A percentile compares a stretch with the other conserved stretches of the same genome.
phyloP scores from a whole-genome alignment of 495 filamentous ascomycete genomes.

The Stereocaulon alpinum region DNA sequence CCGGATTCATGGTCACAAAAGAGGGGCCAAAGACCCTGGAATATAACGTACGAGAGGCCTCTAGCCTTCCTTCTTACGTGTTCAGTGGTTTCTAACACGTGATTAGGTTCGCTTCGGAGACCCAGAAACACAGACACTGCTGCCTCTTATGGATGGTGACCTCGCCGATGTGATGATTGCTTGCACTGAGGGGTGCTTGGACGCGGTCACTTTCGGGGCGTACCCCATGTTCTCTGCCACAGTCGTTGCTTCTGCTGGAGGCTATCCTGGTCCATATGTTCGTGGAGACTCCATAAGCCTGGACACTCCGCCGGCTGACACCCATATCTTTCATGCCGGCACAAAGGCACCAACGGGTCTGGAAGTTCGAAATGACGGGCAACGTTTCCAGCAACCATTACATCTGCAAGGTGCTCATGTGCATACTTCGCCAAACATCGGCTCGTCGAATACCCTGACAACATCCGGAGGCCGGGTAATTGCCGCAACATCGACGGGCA shows the following conservation, averaged over 20 bases:
- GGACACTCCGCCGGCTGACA: slow-evolving; percentile 35
- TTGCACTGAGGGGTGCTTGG: slow-evolving; percentile 65
- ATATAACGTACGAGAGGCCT: slow-evolving; percentile 63
- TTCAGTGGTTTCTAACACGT: no score
- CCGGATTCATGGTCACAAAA: slow-evolving; percentile 90
- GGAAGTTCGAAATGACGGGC: slow-evolving; percentile 31
- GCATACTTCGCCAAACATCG: not conserved
- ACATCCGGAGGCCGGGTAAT: slow-evolving; percentile 87
- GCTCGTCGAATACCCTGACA: slow-evolving; percentile 33
- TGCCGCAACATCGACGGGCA: slow-evolving; percentile 69
- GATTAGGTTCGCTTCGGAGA: slow-evolving; percentile 59
- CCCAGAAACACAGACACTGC: slow-evolving; percentile 87
- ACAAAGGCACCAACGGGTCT: slow-evolving; percentile 46
- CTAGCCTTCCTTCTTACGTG: no score
- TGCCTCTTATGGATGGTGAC: slow-evolving; percentile 70
- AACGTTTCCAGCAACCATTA: not conserved
- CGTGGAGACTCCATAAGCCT: slow-evolving; percentile 68
- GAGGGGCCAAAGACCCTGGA: slow-evolving; percentile 81
- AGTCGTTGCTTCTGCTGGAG: slow-evolving; percentile 83
- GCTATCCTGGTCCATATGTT: slow-evolving; percentile 81
- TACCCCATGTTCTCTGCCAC: slow-evolving; percentile 66
- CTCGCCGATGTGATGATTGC: slow-evolving; percentile 85
- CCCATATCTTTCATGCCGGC: slow-evolving; percentile 86
- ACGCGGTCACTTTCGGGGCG: slow-evolving; percentile 57
- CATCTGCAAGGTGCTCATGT: not conserved